phyloP scores from a whole-genome alignment of 2,329 filamentous ascomycete species.

The Colletotrichum lini region DNA sequence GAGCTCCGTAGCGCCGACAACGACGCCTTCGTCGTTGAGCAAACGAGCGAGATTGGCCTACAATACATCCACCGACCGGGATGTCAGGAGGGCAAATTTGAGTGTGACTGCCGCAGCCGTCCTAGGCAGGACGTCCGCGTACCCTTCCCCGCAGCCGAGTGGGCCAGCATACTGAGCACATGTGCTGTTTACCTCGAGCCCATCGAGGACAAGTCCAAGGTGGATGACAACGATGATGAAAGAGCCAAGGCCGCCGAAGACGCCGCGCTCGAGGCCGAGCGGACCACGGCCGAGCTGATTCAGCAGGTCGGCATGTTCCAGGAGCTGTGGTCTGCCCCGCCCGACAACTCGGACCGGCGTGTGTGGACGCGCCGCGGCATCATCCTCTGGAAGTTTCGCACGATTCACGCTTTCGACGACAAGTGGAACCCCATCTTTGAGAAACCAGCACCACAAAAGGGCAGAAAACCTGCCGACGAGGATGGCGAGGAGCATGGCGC shows the following conservation, averaged over 20 bases:
- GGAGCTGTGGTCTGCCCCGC: slow-evolving; percentile 72
- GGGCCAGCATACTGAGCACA: slow-evolving; percentile 71
- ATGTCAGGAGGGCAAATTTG: slow-evolving; percentile 62
- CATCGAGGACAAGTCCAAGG: slow-evolving; percentile 43
- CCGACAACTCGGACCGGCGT: slow-evolving; percentile 51
- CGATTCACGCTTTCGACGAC: slow-evolving; percentile 62
- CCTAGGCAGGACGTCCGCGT: slow-evolving; percentile 67
- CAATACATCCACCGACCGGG: slow-evolving; percentile 64
- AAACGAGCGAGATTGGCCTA: slow-evolving; percentile 65
- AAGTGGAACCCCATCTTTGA: slow-evolving; percentile 59
- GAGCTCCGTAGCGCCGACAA: slow-evolving; percentile 63
- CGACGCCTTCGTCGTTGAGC: slow-evolving; percentile 59
- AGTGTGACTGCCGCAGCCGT: slow-evolving; percentile 66
- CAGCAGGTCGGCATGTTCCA: slow-evolving; percentile 77
- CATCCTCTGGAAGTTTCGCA: slow-evolving; percentile 75
- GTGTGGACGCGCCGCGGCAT: slow-evolving; percentile 72
- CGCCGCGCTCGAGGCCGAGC: slow-evolving; percentile 41
- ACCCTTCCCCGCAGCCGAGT: slow-evolving; percentile 71
- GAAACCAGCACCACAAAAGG: slow-evolving; percentile 46
- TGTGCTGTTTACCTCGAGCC: slow-evolving; percentile 64
- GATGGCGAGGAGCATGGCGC: slow-evolving; percentile 49
- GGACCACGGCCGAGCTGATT: slow-evolving; percentile 63
- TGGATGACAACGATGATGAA: slow-evolving; percentile 45
- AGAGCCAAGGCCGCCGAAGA: slow-evolving; percentile 45
- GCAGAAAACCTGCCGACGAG: slow-evolving; percentile 37